Evolutionary conservation across 352 stramenopile genomes (phyloP).

Genomic region (Blastocystis sp.): DNA sequence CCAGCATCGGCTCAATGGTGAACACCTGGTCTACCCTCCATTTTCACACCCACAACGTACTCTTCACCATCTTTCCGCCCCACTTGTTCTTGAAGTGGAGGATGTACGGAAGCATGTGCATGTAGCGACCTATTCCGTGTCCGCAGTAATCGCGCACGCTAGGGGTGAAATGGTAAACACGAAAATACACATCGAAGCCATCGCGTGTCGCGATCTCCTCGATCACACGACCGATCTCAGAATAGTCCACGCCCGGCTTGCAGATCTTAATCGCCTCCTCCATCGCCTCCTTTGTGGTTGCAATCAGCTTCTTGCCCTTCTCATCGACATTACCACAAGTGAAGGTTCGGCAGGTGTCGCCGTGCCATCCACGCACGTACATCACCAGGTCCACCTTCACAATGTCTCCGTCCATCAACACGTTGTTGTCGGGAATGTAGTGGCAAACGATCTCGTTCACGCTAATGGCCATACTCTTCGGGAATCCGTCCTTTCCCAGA

Average conservation of each 20-base stretch:
- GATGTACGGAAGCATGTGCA: constrained; percentile 87
- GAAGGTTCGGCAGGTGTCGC: constrained; percentile 91
- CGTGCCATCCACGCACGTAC: constrained; percentile 74
- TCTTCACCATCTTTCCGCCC: constrained; percentile 64
- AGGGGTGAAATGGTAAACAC: background rate
- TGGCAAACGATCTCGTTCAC: constrained; percentile 94
- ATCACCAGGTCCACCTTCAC: constrained; percentile 91
- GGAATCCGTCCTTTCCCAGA: constrained; percentile 81
- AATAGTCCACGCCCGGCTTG: constrained; percentile 70
- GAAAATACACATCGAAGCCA: constrained; percentile 64
- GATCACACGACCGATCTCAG: constrained; percentile 70
- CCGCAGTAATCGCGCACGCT: constrained; percentile 78
- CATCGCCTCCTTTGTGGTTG: constrained; percentile 71
- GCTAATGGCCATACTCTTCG: constrained; percentile 83
- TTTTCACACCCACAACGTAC: constrained; percentile 68
- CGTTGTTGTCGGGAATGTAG: constrained; percentile 82
- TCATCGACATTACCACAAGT: constrained; percentile 76
- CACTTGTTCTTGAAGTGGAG: constrained; percentile 75
- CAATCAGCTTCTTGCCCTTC: constrained; percentile 66
- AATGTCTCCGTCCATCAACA: constrained; percentile 80
- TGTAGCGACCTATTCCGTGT: constrained; percentile 85
- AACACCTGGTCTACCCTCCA: constrained; percentile 68
- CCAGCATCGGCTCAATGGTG: constrained; percentile 93
- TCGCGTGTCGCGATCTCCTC: constrained; percentile 63
- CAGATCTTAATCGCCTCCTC: constrained; percentile 71